Evolutionary conservation across 2,329 filamentous ascomycete genomes (phyloP).

Genomic region (Exophiala lecanii-corni): DNA sequence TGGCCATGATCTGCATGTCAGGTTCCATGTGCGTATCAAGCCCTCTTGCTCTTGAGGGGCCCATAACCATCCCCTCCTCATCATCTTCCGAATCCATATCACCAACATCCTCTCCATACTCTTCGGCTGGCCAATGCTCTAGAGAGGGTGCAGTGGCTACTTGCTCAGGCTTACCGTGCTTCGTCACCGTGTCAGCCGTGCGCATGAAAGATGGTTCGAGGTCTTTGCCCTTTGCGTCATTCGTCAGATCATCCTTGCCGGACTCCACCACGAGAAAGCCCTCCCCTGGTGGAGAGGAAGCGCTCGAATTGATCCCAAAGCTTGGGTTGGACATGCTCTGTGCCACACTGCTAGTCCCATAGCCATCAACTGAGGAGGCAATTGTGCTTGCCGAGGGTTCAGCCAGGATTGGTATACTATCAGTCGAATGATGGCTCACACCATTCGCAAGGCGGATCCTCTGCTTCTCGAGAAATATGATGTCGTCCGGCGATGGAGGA

Average conservation of each 20-base stretch:
- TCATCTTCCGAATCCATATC: slow-evolving; percentile 22
- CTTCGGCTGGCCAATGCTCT: slow-evolving; percentile 11
- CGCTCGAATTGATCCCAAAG: slow-evolving; percentile 43
- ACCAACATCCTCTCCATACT: slow-evolving; percentile 16
- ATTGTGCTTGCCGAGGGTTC: slow-evolving; percentile 42
- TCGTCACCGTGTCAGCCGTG: slow-evolving; percentile 25
- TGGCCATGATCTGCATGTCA: too few relatives aligned
- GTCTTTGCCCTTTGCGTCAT: slow-evolving; percentile 8
- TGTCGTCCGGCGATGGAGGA: slow-evolving; percentile 31
- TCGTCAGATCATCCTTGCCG: slow-evolving; percentile 8
- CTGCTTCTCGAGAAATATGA: slow-evolving; percentile 16
- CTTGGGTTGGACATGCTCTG: slow-evolving; percentile 45
- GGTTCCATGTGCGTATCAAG: too few relatives aligned
- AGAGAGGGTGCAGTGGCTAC: slow-evolving; percentile 15
- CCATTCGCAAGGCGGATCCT: slow-evolving; percentile 7
- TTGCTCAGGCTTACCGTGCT: slow-evolving; percentile 15
- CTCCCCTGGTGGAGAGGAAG: slow-evolving; percentile 43
- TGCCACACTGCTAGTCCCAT: slow-evolving; percentile 43
- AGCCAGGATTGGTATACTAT: slow-evolving; percentile 10
- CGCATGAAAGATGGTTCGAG: slow-evolving; percentile 25
- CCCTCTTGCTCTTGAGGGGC: slow-evolving; percentile 13
- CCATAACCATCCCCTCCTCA: slow-evolving; percentile 26
- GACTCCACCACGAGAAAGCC: slow-evolving; percentile 34
- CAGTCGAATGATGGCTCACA: slow-evolving; percentile 9
- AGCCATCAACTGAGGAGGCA: slow-evolving; percentile 43